phyloP scores from a whole-genome alignment of 2,329 filamentous ascomycete species.

The Aureobasidium sp. region DNA sequence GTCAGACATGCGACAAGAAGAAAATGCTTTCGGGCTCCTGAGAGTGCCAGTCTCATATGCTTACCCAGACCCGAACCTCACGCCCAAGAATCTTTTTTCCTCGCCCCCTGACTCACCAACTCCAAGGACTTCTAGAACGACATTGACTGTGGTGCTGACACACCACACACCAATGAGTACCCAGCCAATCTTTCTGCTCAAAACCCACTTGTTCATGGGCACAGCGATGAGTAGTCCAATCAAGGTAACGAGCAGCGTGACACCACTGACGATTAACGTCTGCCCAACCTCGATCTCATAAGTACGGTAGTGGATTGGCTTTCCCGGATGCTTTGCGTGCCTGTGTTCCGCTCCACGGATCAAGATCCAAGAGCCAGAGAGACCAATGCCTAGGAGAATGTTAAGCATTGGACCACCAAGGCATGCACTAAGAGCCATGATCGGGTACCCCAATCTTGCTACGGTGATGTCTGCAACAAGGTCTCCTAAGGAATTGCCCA shows the following conservation, averaged over 20 bases:
- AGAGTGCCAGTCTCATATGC: not conserved
- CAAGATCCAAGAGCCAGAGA: conserved; percentile 83
- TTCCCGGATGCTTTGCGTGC: conserved; percentile 58
- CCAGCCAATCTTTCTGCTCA: conserved; percentile 75
- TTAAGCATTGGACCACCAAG: conserved; percentile 99
- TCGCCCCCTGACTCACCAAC: conserved; percentile 14
- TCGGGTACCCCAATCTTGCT: conserved; percentile 83
- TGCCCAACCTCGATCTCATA: conserved; percentile 79
- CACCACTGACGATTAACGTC: conserved; percentile 74
- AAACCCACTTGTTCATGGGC: conserved; percentile 75
- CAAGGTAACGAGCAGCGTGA: conserved; percentile 75
- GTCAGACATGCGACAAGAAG: not conserved
- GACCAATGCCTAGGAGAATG: conserved; percentile 87
- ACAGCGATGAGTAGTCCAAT: conserved; percentile 70
- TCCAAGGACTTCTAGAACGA: conserved; percentile 61
- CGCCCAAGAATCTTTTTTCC: not conserved
- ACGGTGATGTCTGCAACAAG: conserved; percentile 92
- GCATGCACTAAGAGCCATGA: conserved; percentile 91
- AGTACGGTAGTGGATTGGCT: conserved; percentile 57
- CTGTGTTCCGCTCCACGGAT: conserved; percentile 57
- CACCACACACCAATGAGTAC: conserved; percentile 72
- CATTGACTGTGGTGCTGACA: conserved; percentile 70
- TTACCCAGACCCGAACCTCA: not conserved
- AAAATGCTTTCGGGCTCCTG: not conserved
- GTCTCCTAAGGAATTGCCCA: conserved; percentile 91